Evolutionary conservation across 306 rosid genomes (phyloP), one percentile per base, ranked within the genome.

Genomic region (Cyamopsis tetragonoloba): DNA sequence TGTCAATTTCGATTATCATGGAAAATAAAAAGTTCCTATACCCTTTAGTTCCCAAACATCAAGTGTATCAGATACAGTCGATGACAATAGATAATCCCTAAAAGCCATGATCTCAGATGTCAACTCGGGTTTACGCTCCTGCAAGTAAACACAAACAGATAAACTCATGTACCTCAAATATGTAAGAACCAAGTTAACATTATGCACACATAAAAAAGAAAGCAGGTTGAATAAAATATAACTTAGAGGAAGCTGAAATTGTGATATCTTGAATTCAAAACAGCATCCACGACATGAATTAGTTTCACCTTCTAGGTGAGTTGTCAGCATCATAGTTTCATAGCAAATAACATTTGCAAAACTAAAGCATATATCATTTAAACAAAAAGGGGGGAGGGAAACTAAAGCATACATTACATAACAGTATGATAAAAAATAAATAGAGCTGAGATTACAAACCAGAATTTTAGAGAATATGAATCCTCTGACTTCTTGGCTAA

Each of bases 21-120:
- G 47, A 32, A 49, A 66, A 69, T 49, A 46, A 61, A 11, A 41
- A 26, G 47, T 74, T 32, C 35, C 43, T 73, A 78, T 75, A 92
- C 97, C 99, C 82, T 93, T 93, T 7, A 93, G 84, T 75, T 93
- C 97, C 99, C 97, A 93, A 78, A 93, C 97, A 77, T 93, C 91
- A 65, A 93, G 97, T 18, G 96, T 88, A 78, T 93, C 97, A 32
- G 97, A 93, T 58, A 83, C 73, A 34, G 97, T 88, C 68, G 99
- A 85, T 65, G 97, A 90, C 80, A 93, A 80, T 43, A 93, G 81
- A 83, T 79, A 83, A 85, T 93, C 99, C 84, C 99, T 80, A 80
- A 93, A 93, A 70, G 90, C 88, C 97, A 93, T 93, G 74, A 93
- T 55, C 84, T 88, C 97, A 62, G 95, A 85, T 44, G 89, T 80